These are phyloP conservation scores for Claviceps pazoutovae DNA, from an alignment of 2,329 filamentous ascomycete genomes.

Conservation along the genomic window DNA sequence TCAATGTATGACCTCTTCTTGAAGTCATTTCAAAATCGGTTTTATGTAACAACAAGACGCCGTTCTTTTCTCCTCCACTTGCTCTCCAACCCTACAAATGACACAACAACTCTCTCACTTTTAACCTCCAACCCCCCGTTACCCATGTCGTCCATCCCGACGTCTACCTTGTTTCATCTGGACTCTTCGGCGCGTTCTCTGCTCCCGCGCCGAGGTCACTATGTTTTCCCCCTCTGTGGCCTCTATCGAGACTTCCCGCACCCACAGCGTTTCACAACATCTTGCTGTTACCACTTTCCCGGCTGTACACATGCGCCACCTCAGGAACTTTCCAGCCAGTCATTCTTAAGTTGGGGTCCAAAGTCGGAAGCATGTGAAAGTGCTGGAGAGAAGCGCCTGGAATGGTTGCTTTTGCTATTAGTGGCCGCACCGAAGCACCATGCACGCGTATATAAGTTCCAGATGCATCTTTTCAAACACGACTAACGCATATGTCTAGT, in stretches of 20 bases:
- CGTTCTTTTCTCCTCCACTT: not conserved
- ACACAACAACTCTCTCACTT: not conserved
- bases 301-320: not conserved
- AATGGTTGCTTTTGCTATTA: not conserved
- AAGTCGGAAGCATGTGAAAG: not conserved
- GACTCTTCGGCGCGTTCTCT: not conserved
- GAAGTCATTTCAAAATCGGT: not conserved
- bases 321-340: not conserved
- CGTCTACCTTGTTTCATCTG: not conserved
- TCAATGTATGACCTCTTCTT: not conserved
- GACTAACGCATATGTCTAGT: constrained; percentile 31
- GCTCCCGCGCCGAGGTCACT: too few species aligned
- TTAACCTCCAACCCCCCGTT: not conserved
- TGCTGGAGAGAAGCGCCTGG: not conserved
- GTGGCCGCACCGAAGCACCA: not conserved
- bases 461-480: not conserved
- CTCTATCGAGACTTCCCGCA: not conserved
- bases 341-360: not conserved
- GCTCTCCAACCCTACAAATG: not conserved
- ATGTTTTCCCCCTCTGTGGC: not conserved
- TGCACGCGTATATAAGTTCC: too few species aligned
- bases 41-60: not conserved
- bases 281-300: not conserved
- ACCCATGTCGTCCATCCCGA: not conserved
- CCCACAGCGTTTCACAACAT: constrained; percentile 4